Percentiles rank a stretch among this genome's conserved stretches.
Evolutionary conservation across 495 filamentous ascomycete species (phyloP).

Genomic region (Amphirosellinia nigrospora): DNA sequence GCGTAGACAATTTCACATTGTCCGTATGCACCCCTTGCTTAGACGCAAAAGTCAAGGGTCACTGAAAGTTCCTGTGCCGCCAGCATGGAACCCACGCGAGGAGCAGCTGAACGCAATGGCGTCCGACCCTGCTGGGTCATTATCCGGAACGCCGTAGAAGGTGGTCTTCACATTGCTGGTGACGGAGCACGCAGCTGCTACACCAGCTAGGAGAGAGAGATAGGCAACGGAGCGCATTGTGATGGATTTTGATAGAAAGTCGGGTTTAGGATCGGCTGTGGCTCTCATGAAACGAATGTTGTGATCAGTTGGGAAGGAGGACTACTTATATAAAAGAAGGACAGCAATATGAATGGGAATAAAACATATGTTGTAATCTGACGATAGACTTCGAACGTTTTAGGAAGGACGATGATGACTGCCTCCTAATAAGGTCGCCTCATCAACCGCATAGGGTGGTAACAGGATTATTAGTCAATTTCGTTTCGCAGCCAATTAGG

Average conservation of each 20-base stretch:
- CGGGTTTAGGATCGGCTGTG: neutral
- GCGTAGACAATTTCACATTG: slow-evolving; percentile 55
- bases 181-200: slow-evolving; percentile 36
- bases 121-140: slow-evolving; percentile 46
- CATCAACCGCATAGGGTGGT: neutral
- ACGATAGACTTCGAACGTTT: slow-evolving; percentile 11
- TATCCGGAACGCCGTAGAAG: slow-evolving; percentile 53
- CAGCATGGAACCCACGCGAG: slow-evolving; percentile 40
- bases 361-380: slow-evolving; percentile 20
- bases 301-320: neutral
- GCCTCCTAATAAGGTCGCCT: neutral
- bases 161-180: slow-evolving; percentile 37
- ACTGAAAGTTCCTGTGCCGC: slow-evolving; percentile 50
- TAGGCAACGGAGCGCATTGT: slow-evolving; percentile 11
- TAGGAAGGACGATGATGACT: slow-evolving; percentile 16
- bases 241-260: neutral
- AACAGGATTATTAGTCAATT: neutral
- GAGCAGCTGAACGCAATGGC: slow-evolving; percentile 48
- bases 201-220: slow-evolving; percentile 20
- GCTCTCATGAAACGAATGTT: neutral
- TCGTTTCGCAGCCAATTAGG: neutral
- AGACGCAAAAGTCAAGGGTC: slow-evolving; percentile 55
- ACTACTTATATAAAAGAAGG: slow-evolving; percentile 1
- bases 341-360: neutral
- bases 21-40: slow-evolving; percentile 45